phyloP scores from a whole-genome alignment of 129 eudicot species.

The Pulicaria dysenterica region DNA sequence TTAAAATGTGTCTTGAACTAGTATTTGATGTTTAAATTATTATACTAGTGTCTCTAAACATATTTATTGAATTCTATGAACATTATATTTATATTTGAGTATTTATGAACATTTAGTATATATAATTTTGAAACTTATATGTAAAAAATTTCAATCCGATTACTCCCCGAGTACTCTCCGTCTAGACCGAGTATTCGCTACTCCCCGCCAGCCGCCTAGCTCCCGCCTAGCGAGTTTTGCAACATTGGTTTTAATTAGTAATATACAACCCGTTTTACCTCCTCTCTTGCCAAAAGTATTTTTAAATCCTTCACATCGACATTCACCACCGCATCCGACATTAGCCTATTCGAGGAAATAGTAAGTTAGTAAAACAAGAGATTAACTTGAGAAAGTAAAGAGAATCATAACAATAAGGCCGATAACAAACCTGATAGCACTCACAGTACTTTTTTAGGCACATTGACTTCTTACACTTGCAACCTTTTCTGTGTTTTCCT shows the following conservation, averaged over 20 bases:
- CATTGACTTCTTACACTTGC: conserved; percentile 89
- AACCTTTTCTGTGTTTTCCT: conserved; percentile 77
- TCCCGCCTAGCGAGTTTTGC: no score
- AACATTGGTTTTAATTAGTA: background rate
- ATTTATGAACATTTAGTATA: no score
- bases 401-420: background rate
- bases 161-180: no score
- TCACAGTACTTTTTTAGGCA: conserved; percentile 77
- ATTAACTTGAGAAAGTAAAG: background rate
- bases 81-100: no score
- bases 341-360: conserved; percentile 48
- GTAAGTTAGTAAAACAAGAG: conserved; percentile 13
- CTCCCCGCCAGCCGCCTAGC: no score
- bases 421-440: conserved; percentile 70
- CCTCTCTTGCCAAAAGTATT: conserved; percentile 63
- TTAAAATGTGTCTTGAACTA: no score
- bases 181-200: no score
- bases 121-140: no score
- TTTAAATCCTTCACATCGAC: conserved; percentile 88
- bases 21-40: no score
- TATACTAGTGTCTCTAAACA: no score
- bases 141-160: no score
- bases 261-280: conserved; percentile 44
- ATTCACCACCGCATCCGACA: conserved; percentile 78
- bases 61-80: no score